Conservation (phyloP, 305 asterid species). For the Ilex paraguariensis region DNA sequence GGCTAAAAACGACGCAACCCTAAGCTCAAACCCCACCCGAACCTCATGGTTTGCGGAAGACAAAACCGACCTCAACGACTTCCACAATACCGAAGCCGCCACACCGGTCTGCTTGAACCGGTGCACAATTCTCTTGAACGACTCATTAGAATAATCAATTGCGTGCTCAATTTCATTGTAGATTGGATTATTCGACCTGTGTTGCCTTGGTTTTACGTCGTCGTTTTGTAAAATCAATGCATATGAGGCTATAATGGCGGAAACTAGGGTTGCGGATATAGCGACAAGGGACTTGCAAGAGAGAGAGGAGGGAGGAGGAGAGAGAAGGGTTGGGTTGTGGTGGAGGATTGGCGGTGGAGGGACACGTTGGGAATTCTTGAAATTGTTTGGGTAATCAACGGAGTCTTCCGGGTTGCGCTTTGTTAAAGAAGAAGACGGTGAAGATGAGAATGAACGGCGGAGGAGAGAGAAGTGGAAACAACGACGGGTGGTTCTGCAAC, state of each 20-base stretch:
- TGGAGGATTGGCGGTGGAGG: conserved; percentile 34
- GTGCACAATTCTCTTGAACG: conserved; percentile 37
- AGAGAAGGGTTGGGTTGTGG: conserved; percentile 20
- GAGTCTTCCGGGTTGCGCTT: conserved; percentile 21
- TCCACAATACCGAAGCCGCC: conserved; percentile 91
- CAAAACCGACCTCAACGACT: conserved; percentile 83
- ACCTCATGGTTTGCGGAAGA: conserved; percentile 94
- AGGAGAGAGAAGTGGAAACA: conserved; percentile 27
- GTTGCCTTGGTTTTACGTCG: conserved; percentile 12
- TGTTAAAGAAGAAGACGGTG: conserved; percentile 22
- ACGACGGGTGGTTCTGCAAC: conserved; percentile 40
- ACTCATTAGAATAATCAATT: conserved; percentile 49
- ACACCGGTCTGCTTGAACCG: conserved; percentile 77
- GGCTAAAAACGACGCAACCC: conserved; percentile 90
- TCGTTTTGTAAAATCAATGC: conserved; percentile 19
- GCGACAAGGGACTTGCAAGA: conserved; percentile 30
- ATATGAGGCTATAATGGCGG: conserved; percentile 39
- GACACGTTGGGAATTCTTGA: conserved; percentile 23
- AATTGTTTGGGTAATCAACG: conserved; percentile 19
- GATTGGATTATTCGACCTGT: conserved; percentile 14
- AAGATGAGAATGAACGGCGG: conserved; percentile 41
- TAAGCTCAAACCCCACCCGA: conserved; percentile 84
- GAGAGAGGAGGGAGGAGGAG: conserved; percentile 15
- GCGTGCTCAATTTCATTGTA: conserved; percentile 52
- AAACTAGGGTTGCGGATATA: conserved; percentile 37